Percentiles rank a stretch among this genome's conserved stretches.
Evolutionary conservation across 306 rosid genomes (phyloP).

Genomic region (Arachis hypogaea): DNA sequence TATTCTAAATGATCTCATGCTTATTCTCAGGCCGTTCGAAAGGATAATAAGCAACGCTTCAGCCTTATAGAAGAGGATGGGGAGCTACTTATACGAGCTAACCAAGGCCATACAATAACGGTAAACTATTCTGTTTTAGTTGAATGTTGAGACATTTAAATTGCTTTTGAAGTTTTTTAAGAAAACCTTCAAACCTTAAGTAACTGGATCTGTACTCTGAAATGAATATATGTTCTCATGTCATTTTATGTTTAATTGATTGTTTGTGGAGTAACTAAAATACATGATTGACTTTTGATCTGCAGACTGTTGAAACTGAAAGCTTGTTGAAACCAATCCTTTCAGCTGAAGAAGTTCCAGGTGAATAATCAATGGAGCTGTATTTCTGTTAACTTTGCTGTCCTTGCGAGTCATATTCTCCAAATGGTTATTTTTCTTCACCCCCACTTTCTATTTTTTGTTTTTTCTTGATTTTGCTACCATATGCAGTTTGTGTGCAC

Average conservation of each 20-base stretch:
- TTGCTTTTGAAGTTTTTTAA: constrained; percentile 23
- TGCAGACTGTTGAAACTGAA: constrained; percentile 86
- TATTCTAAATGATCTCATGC: constrained; percentile 17
- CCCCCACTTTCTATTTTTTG: constrained; percentile 18
- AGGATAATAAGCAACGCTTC: constrained; percentile 89
- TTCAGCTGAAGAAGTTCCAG: constrained; percentile 82
- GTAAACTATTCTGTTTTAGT: constrained; percentile 45
- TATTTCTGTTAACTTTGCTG: constrained; percentile 13
- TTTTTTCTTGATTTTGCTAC: constrained; percentile 29
- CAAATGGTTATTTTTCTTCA: neutral
- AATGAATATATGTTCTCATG: constrained; percentile 5
- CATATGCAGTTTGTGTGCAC: constrained; percentile 83
- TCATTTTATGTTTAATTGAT: constrained; percentile 6
- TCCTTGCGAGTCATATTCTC: neutral
- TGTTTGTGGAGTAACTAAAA: neutral
- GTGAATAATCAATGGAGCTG: constrained; percentile 42
- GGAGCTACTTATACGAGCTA: constrained; percentile 82
- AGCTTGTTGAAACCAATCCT: constrained; percentile 75
- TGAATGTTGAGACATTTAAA: neutral
- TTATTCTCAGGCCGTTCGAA: constrained; percentile 70
- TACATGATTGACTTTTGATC: constrained; percentile 27
- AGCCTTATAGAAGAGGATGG: constrained; percentile 82
- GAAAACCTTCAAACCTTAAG: constrained; percentile 17
- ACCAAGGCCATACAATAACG: constrained; percentile 86
- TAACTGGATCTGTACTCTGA: neutral